Conservation (phyloP, 2,329 filamentous ascomycete species). For the Ophiostoma sp. region DNA sequence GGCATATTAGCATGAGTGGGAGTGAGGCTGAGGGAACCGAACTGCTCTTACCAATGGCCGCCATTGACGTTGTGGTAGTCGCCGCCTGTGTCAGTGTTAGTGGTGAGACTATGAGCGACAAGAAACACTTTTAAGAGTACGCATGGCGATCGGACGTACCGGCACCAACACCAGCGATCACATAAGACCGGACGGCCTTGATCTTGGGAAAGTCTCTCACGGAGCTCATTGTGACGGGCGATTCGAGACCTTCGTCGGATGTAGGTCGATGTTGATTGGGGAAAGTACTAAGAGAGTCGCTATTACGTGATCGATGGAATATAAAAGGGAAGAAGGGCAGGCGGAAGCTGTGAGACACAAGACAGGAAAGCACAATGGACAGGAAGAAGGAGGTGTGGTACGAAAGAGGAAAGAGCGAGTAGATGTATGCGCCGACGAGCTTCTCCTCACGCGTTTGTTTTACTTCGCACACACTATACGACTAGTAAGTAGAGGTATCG, state of each 20-base stretch:
- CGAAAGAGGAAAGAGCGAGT: slow-evolving; percentile 17
- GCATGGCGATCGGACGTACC: slow-evolving; percentile 38
- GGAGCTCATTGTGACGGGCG: slow-evolving; percentile 39
- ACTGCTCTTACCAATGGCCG: slow-evolving; percentile 56
- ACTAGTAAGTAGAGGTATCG: background rate
- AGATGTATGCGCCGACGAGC: slow-evolving; percentile 16
- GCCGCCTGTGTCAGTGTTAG: slow-evolving; percentile 50
- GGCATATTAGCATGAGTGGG: slow-evolving; percentile 31
- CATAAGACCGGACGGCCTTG: slow-evolving; percentile 67
- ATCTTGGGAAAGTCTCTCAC: slow-evolving; percentile 64
- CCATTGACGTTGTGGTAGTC: slow-evolving; percentile 90
- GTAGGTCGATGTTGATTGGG: background rate
- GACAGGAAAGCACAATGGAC: background rate
- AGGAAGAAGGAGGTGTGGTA: slow-evolving; percentile 11
- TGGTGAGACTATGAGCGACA: background rate
- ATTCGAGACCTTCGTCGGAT: background rate
- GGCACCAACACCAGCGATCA: slow-evolving; percentile 59
- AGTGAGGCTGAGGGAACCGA: background rate
- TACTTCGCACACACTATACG: background rate
- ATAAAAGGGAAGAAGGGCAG: background rate
- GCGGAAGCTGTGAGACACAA: slow-evolving; percentile 17
- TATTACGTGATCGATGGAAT: background rate
- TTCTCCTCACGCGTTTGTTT: background rate
- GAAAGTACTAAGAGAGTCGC: background rate
- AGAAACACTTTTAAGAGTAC: background rate